Base-by-base conservation (phyloP, 768 basidiomycete genomes). In the Pisolithus marmoratus region DNA sequence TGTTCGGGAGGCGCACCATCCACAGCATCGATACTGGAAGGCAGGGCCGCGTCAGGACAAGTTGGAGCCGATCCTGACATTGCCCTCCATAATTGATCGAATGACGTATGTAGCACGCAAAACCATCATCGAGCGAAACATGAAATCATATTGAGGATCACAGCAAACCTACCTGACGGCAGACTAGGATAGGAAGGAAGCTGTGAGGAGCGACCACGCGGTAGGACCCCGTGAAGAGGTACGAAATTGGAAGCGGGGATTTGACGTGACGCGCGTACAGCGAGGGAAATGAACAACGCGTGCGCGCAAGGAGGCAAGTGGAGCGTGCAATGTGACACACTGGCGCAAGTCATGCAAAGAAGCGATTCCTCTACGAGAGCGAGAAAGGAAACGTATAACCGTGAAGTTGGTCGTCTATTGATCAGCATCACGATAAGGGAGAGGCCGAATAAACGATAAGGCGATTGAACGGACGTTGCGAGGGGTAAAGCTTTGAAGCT, bases 221-320 rank as follows among this genome's bases (percentile, higher is more conserved):
- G 46, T 36, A 17, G 46, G 46, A 47, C 46, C 46, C 46, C 46
- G 27, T 19, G 46, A 47, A 31, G 46, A 34, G 46, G 46, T 47
- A 47, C 19, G 46, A 31, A 47, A 31, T 41, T 22, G 31, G 31
- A 11, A 47, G n/a, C 23, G n/a, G 29, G 19, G 29, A 36, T 11
- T 34, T 47, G 19, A 24, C 11, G 7, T 34, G 46, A 20, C 19
- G 46, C 20, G 9, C 20, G 46, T 31, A 2, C n/a, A 34, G 12
- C 46, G 46, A 34, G 31, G 34, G 29, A 34, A 36, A 47, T 47
- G 46, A 47, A 47, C 22, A 47, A 47, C 46, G 46, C 46, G 46
- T 47, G 46, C 46, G 37, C 14, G 31, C 9, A 34, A 22, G 46
- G 29, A 47, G 46, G 46, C 34, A 20, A 31, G 46, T 23, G 31